Base-by-base conservation (phyloP, 2,329 filamentous ascomycete genomes). In the Penicillium sp. region DNA sequence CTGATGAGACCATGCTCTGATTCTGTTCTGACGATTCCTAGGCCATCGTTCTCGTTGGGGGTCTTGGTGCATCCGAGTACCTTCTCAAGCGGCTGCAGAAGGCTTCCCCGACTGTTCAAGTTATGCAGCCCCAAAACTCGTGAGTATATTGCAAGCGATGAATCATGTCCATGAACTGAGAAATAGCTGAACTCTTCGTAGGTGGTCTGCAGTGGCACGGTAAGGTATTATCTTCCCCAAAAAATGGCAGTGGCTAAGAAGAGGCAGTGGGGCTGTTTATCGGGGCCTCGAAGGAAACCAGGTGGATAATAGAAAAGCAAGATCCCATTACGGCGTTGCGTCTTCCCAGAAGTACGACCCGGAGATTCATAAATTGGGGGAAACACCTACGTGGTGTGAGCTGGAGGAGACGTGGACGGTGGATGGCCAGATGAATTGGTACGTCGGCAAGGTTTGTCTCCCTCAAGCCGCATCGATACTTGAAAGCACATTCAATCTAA, bases 1-100 rank as follows among this genome's bases (percentile, higher is more conserved):
- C 16, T 22, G 13, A 9, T 14, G 35, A 9, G 16, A 7, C 2
- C 24, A 27, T 27, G 6, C 24, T 27, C 16, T 41, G 50, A 35
- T 7, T 7, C 14, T 33, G 31, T 40, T 16, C n/a, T 44, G 36
- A 44, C 13, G 19, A 11, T 37, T 1, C 3, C 1, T 27, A 70
- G 66, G 68, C 71, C 0, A 74, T 79, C 4, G 56, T 77, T 10
- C 68, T 79, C 0, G 76, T 78, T 0, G 76, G 76, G 1, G 77
- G 77, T 0, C 75, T 78, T 36, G 77, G 77, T 1, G 60, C 67
- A 3, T 78, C 70, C 2, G 68, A 69, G 16, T 78, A 76, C 57
- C 72, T 79, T 9, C 72, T 68, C 50, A 59, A 62, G 7, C 65
- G 66, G 2, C 54, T 78, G 6, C 50, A 71, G 18, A 54, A 56